Conservation (phyloP, 805 yeast species). For the Nakazawaea molendinolei region DNA sequence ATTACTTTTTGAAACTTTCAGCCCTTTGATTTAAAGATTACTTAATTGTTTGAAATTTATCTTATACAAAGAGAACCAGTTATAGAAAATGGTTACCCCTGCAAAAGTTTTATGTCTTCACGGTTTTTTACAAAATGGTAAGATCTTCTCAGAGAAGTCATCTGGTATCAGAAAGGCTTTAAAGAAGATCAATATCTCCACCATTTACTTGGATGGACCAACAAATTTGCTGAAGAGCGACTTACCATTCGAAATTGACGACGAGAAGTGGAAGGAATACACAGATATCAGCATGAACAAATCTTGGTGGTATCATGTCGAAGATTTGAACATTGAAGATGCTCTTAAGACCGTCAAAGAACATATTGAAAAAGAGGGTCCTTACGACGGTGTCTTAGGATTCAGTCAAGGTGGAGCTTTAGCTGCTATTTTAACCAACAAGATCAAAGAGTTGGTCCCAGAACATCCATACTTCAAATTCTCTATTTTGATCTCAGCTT, state of each 20-base stretch:
- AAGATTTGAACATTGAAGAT: constrained; percentile 40
- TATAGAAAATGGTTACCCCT: constrained; percentile 14
- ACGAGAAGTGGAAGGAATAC: constrained; percentile 40
- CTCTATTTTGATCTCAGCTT: constrained; percentile 63
- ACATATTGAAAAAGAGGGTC: constrained; percentile 53
- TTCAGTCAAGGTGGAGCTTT: constrained; percentile 86
- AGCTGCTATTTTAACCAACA: constrained; percentile 56
- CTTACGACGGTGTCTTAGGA: constrained; percentile 75
- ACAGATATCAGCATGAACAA: constrained; percentile 33
- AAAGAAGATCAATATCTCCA: constrained; percentile 47
- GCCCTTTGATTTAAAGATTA: no score
- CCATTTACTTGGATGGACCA: constrained; percentile 70
- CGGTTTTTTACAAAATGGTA: constrained; percentile 71
- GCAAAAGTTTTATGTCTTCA: constrained; percentile 63
- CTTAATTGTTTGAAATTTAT: no score
- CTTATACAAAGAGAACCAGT: no score
- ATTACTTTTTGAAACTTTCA: no score
- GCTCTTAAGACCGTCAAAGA: constrained; percentile 40
- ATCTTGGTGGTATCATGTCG: constrained; percentile 66
- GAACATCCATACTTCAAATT: constrained; percentile 48
- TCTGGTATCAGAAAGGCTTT: constrained; percentile 70
- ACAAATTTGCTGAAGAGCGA: constrained; percentile 48
- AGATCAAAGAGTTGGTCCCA: constrained; percentile 42
- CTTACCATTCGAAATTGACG: constrained; percentile 51
- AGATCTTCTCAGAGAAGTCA: constrained; percentile 71